Evolutionary conservation across 306 rosid genomes (phyloP).

Genomic region (Corylus avellana): DNA sequence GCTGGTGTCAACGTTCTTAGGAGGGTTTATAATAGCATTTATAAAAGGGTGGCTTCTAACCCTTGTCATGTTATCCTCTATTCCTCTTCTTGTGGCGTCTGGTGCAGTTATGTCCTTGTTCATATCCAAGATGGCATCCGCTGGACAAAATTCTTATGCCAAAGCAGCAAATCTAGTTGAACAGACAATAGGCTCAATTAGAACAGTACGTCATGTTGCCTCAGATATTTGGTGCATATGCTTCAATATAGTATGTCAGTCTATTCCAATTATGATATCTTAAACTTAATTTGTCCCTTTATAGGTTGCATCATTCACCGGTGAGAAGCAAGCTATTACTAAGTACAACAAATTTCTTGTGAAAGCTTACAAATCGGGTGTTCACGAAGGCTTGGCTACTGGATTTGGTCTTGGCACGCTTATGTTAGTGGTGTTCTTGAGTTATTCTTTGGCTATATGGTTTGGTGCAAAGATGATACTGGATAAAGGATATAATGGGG

Average conservation of each 20-base stretch:
- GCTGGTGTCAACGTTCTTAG: slow-evolving; percentile 46
- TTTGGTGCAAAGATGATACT: slow-evolving; percentile 72
- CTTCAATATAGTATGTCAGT: background rate
- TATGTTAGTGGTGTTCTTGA: slow-evolving; percentile 44
- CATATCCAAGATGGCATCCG: slow-evolving; percentile 58
- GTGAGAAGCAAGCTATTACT: slow-evolving; percentile 65
- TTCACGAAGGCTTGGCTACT: slow-evolving; percentile 61
- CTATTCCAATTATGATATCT: background rate
- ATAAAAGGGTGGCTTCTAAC: slow-evolving; percentile 77
- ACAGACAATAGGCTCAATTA: slow-evolving; percentile 66
- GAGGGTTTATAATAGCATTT: slow-evolving; percentile 67
- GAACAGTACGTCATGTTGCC: slow-evolving; percentile 54
- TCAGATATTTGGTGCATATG: background rate
- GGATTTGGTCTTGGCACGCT: slow-evolving; percentile 63
- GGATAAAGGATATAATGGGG: slow-evolving; percentile 68
- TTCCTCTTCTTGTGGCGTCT: slow-evolving; percentile 66
- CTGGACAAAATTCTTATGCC: slow-evolving; percentile 68
- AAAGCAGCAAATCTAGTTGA: slow-evolving; percentile 73
- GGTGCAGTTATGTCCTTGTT: slow-evolving; percentile 53
- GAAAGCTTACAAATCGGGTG: slow-evolving; percentile 65
- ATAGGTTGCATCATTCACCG: slow-evolving; percentile 80
- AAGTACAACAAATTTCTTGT: slow-evolving; percentile 50
- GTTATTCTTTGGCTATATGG: slow-evolving; percentile 64
- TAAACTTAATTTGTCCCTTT: background rate
- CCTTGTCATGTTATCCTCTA: slow-evolving; percentile 63